Conservation (phyloP, 1,139 yeast species). For the Diutina ranongensis region DNA sequence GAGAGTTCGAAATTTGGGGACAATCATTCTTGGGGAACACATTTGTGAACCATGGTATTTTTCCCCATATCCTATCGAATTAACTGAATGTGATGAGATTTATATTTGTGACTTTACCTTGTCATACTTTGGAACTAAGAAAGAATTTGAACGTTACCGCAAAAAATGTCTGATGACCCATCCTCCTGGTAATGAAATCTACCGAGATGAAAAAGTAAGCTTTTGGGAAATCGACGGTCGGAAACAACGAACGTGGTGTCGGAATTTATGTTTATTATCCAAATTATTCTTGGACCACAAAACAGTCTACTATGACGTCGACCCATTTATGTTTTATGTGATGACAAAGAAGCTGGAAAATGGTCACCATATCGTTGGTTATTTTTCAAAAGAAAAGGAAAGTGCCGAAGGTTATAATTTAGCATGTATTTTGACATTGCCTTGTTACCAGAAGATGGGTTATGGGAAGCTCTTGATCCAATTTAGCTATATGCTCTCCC, state of each 20-base stretch:
- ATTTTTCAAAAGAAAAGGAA: slow-evolving; percentile 93
- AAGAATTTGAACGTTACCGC: slow-evolving; percentile 88
- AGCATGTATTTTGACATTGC: slow-evolving; percentile 91
- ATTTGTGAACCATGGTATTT: slow-evolving; percentile 98
- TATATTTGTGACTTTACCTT: slow-evolving; percentile 89
- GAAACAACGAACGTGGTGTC: slow-evolving; percentile 92
- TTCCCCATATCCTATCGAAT: slow-evolving; percentile 91
- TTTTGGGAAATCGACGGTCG: slow-evolving; percentile 97
- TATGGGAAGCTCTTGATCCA: slow-evolving; percentile 86
- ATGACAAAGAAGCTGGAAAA: slow-evolving; percentile 83
- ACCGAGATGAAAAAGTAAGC: slow-evolving; percentile 65
- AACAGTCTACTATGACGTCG: slow-evolving; percentile 92
- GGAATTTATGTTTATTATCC: slow-evolving; percentile 79
- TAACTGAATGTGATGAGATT: slow-evolving; percentile 81
- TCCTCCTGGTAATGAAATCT: slow-evolving; percentile 97
- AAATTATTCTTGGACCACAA: slow-evolving; percentile 91
- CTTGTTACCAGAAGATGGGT: slow-evolving; percentile 93
- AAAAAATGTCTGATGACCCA: slow-evolving; percentile 77
- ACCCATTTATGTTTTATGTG: slow-evolving; percentile 88
- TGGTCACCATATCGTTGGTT: slow-evolving; percentile 94
- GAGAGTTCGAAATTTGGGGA: slow-evolving; percentile 70
- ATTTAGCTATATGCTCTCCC: slow-evolving; percentile 82
- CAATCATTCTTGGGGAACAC: slow-evolving; percentile 77
- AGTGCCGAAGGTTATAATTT: slow-evolving; percentile 93
- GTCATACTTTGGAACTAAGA: slow-evolving; percentile 76